Base-by-base conservation (phyloP, 352 stramenopile species). In the Globisporangium rhizosaccharum region DNA sequence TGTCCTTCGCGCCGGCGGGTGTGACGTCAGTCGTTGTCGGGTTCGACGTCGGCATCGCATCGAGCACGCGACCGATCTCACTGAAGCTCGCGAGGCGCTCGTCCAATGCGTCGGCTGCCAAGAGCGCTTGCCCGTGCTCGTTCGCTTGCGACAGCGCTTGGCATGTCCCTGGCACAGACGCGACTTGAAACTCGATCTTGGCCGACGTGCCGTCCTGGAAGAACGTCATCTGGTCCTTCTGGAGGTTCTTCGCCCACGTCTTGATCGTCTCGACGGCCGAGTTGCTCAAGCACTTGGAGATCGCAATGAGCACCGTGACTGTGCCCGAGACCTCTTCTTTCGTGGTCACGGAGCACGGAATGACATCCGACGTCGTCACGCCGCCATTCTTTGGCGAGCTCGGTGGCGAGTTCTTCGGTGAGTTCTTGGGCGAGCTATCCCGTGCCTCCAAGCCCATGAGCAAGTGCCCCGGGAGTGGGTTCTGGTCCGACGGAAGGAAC, bases 251-350 rank as follows among this genome's bases (percentile, higher is more conserved):
- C 8, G 83, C 67, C 79, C 79, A 89, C 12, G 63, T 57, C 11
- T 77, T 59, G 9, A 87, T 68, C 17, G 66, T 55, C 1, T 42
- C 50, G 11, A 85, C 36, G 8, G 67, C 55, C 42, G 51, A 49
- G 25, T 78, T 45, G 49, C 71, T 70, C 8, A 87, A 50, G 30
- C 79, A 87, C 53, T 86, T 83, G 48, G 76, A 86, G 63, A 89
- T 78, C 18, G 69, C 76, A 17, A 87, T 59, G 12, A 87, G 61
- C 26, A 85, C 74, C 2, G 67, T 68, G 0, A 70, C 69, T 2
- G 1, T 20, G 12, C 63, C 47, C 6, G 56, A 61, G 18, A 47
- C 41, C 0, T 65, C 49, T 1, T 71, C 55, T 4, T 18, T 23
- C 4, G 14, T 28, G 10, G 15, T 46, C 3, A 33, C 23, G 8